Percentiles rank a stretch among this genome's conserved stretches.
Conservation (phyloP, 164 flowering plant genomes). For the Aristolochia californica region DNA sequence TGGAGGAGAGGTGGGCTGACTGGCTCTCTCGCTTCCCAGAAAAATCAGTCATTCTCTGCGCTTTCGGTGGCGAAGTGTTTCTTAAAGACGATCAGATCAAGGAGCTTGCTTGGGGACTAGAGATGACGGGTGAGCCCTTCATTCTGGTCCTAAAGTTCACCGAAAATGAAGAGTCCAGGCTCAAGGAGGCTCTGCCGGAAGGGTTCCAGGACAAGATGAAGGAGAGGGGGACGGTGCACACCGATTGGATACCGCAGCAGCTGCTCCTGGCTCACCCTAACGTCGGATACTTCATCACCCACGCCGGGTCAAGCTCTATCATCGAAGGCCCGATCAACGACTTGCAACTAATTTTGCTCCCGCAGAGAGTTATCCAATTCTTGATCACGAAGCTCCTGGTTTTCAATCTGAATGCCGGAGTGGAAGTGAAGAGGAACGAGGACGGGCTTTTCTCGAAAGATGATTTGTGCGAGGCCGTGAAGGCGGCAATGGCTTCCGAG, state of each 20-base stretch:
- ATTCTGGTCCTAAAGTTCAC: slow-evolving; percentile 9
- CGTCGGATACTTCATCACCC: slow-evolving; percentile 47
- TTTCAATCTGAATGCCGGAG: slow-evolving; percentile 28
- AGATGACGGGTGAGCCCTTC: slow-evolving; percentile 12
- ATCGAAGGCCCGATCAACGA: slow-evolving; percentile 33
- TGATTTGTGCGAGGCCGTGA: slow-evolving; percentile 25
- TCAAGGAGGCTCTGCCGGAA: slow-evolving; percentile 9
- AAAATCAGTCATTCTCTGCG: slow-evolving; percentile 10
- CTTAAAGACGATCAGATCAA: slow-evolving; percentile 8
- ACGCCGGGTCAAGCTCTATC: slow-evolving; percentile 41
- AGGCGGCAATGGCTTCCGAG: slow-evolving; percentile 13
- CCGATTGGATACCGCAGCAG: slow-evolving; percentile 20
- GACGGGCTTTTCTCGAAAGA: slow-evolving; percentile 34
- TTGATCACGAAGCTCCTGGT: slow-evolving; percentile 32
- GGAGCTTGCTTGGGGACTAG: slow-evolving; percentile 11
- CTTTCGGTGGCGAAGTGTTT: slow-evolving; percentile 13
- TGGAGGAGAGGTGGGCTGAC: slow-evolving; percentile 8
- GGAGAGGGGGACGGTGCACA: slow-evolving; percentile 10
- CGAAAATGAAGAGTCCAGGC: not conserved
- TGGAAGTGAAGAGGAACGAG: slow-evolving; percentile 38
- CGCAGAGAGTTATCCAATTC: slow-evolving; percentile 31
- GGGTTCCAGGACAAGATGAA: slow-evolving; percentile 14
- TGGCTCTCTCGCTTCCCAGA: slow-evolving; percentile 10
- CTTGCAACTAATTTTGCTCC: slow-evolving; percentile 39
- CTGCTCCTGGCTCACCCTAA: slow-evolving; percentile 28